Conservation (phyloP, 768 basidiomycete species). For the Leucosporidium yakuticum region DNA sequence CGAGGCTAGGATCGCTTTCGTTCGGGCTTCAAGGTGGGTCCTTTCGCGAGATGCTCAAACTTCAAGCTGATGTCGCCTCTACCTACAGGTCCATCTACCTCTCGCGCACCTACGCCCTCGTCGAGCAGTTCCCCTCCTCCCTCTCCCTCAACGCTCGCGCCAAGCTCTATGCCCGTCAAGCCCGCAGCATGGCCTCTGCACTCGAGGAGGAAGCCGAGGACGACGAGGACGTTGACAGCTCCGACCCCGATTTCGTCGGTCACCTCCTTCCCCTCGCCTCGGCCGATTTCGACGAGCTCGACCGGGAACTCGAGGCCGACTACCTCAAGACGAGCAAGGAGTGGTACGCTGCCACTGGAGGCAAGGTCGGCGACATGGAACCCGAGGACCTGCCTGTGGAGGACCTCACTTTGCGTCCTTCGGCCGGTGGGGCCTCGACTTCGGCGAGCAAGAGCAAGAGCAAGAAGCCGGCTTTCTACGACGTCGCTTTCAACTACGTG, state of each 20-base stretch:
- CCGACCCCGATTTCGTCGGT: slow-evolving; percentile 40
- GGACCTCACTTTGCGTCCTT: slow-evolving; percentile 1
- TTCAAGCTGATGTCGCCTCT: background rate
- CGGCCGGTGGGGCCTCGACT: slow-evolving; percentile 40
- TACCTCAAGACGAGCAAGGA: slow-evolving; percentile 56
- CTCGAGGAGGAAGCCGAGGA: background rate
- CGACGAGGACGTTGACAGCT: background rate
- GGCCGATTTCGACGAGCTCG: slow-evolving; percentile 52
- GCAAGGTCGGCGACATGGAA: background rate
- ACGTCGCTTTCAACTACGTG: slow-evolving; percentile 88
- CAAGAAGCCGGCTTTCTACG: slow-evolving; percentile 87
- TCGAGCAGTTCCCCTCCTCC: slow-evolving; percentile 60
- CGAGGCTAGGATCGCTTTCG: slow-evolving; percentile 59
- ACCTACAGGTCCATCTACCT: slow-evolving; percentile 62
- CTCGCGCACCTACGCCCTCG: slow-evolving; percentile 60
- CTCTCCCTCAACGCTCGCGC: slow-evolving; percentile 66
- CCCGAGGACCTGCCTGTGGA: slow-evolving; percentile 6
- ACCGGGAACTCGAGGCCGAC: slow-evolving; percentile 50
- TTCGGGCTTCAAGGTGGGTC: slow-evolving; percentile 59
- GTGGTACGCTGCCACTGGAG: slow-evolving; percentile 29
- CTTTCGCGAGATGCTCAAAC: background rate
- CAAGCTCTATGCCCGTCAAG: slow-evolving; percentile 67
- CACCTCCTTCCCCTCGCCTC: slow-evolving; percentile 46
- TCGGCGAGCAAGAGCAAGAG: slow-evolving; percentile 57
- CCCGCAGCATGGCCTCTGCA: slow-evolving; percentile 48